Evolutionary conservation across 2,329 filamentous ascomycete species (phyloP), one percentile per base, ranked within the genome.

Genomic region (Cladosporium sp.): DNA sequence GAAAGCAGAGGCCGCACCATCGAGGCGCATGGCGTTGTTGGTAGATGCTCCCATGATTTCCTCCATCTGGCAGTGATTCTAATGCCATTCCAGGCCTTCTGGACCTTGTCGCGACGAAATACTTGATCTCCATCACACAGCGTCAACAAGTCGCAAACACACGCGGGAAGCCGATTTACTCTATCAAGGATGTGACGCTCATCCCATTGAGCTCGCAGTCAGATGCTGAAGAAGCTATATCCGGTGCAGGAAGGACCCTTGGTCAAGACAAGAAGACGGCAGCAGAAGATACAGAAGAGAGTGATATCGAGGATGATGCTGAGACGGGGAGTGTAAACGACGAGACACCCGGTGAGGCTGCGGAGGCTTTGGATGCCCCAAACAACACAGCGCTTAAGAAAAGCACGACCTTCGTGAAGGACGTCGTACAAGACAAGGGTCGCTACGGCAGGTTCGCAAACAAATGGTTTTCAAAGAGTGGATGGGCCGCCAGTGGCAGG

Each of bases 121-220:
- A 94, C 78, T 85, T 99, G 7, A 86, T 99, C 65, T 90, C 92
- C 13, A 96, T 99, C 72, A 93, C 90, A 25, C 87, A 88, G 65
- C 91, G 94, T 56, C 87, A 96, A 73, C 91, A 96, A 76, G 93
- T 98, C 58, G 95, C 95, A 3, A 89, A 93, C 69, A 88, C 98
- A 58, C 88, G 89, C 69, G 92, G 92, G 6, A 89, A 86, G 64
- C 89, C 93, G 0, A 83, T 98, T 64, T 99, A 96, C 77, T 89
- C 92, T 46, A 87, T 97, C 66, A 95, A 91, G 51, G 92, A 96
- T 71, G 91, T 98, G 34, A 90, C 92, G 7, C 82, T 98, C n/a
- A 96, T 96, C 6, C 95, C 95, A 0, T 88, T 95, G 62, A 86
- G 89, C 2, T 94, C 91, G 6, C 89, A 89, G 72, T 76, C 79